Evolutionary conservation across 306 rosid species (phyloP).

Genomic region (Rosa persica): DNA sequence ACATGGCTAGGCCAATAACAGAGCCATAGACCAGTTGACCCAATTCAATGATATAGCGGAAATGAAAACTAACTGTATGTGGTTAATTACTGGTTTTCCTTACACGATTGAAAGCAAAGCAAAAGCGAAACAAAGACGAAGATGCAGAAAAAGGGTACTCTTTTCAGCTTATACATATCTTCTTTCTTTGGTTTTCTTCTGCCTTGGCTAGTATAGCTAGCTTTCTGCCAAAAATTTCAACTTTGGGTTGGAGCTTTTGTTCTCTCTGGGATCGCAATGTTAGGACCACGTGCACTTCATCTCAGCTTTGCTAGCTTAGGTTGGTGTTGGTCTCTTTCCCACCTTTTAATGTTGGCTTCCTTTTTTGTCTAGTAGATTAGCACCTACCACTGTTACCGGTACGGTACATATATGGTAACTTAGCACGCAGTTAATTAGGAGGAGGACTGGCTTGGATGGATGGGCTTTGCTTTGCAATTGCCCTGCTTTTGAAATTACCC

Average conservation of each 20-base stretch:
- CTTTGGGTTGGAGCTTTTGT: neutral
- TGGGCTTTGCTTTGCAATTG: neutral
- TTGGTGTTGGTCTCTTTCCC: neutral
- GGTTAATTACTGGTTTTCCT: neutral
- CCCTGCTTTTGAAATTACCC: neutral
- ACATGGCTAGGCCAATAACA: neutral
- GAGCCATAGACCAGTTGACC: neutral
- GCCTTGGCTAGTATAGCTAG: neutral
- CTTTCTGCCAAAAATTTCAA: neutral
- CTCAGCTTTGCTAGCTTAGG: neutral
- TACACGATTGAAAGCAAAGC: neutral
- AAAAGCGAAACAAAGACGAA: neutral
- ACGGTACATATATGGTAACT: neutral
- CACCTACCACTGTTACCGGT: neutral
- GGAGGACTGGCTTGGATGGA: neutral
- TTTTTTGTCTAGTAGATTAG: neutral
- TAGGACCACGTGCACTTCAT: slow-evolving; percentile 2
- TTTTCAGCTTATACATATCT: neutral
- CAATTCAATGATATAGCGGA: neutral
- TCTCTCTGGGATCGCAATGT: neutral
- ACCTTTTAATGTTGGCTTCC: neutral
- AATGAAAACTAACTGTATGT: neutral
- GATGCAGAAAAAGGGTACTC: neutral
- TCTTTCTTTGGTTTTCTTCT: neutral
- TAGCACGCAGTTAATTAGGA: neutral